These are phyloP conservation scores for Cajanus cajan DNA, from an alignment of 306 rosid species.

Conservation along the genomic window DNA sequence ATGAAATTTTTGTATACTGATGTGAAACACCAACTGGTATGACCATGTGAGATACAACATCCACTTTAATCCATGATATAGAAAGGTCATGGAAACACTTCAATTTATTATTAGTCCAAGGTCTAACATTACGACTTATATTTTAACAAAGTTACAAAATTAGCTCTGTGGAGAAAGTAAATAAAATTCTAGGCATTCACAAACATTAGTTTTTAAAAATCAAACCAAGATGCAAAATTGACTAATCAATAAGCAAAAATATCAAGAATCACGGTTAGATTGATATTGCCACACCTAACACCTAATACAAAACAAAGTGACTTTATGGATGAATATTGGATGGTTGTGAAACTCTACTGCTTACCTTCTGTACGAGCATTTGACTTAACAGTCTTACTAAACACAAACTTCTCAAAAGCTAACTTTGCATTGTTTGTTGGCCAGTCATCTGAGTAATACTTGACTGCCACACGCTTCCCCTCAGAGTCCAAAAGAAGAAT, in stretches of 20 bases:
- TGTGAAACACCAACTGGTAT: neutral
- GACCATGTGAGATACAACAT: neutral
- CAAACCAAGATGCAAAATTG: constrained; percentile 1
- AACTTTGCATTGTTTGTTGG: constrained; percentile 76
- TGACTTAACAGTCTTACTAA: constrained; percentile 76
- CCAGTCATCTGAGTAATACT: constrained; percentile 96
- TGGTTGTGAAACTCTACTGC: neutral
- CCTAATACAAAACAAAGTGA: neutral
- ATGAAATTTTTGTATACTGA: neutral
- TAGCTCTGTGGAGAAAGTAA: neutral
- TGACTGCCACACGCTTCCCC: constrained; percentile 95
- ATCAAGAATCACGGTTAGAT: neutral
- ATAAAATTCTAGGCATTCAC: neutral
- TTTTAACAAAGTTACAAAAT: neutral
- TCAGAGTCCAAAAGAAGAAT: constrained; percentile 95
- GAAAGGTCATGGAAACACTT: neutral
- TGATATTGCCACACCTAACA: constrained; percentile 12
- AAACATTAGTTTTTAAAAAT: constrained; percentile 16
- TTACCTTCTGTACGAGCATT: constrained; percentile 92
- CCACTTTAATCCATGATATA: neutral
- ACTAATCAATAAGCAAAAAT: neutral
- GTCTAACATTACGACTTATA: neutral
- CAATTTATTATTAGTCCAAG: constrained; percentile 21
- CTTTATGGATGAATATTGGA: constrained; percentile 21
- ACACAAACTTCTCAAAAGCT: constrained; percentile 86